Evolutionary conservation across 352 stramenopile genomes (phyloP), one percentile per base, ranked within the genome.

Genomic region (Peronospora belbahrii): DNA sequence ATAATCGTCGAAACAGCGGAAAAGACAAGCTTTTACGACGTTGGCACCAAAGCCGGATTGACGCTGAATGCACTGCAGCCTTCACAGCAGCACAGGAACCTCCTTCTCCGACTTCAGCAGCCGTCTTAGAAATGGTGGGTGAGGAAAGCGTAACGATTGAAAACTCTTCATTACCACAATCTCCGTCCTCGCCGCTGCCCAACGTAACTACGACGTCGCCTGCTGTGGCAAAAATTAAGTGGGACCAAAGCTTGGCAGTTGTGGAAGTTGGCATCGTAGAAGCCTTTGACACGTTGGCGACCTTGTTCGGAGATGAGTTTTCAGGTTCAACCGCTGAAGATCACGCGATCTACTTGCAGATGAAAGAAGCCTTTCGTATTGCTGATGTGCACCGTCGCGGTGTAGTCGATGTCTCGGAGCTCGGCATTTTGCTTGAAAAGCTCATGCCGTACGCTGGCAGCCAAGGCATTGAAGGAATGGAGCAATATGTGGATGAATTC

Each of bases 401-500:
- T 0, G 72, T 75, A 23, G 74, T 90, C 2, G 74, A 90, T 18
- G 56, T 69, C 1, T 62, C 62, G 2, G 78, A 87, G 27, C 40
- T 90, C 8, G 63, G 54, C 0, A 52, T 73, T n/a, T 44, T 90
- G 36, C 55, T 90, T 0, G 72, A 90, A 46, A 82, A 78, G 36
- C 46, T 87, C 8, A 71, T 87, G 50, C 65, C 66, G 5, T 79
- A 86, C 38, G 48, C 60, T n/a, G 69, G 61, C 2, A 54, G 50
- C 0, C 61, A 70, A 6, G 65, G 69, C 5, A 62, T 68, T 18
- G 60, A 70, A 6, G 60, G 62, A 27, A 73, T 89, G 48, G 71
- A 88, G 18, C 58, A 85, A 31, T 90, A 90, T 18, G 73, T 90
- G 10, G 73, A 74, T 4, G 73, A 87, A 33, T 90, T 90, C 39